Base-by-base conservation (phyloP, 2,329 filamentous ascomycete genomes). In the Ceratocystis harringtonii region DNA sequence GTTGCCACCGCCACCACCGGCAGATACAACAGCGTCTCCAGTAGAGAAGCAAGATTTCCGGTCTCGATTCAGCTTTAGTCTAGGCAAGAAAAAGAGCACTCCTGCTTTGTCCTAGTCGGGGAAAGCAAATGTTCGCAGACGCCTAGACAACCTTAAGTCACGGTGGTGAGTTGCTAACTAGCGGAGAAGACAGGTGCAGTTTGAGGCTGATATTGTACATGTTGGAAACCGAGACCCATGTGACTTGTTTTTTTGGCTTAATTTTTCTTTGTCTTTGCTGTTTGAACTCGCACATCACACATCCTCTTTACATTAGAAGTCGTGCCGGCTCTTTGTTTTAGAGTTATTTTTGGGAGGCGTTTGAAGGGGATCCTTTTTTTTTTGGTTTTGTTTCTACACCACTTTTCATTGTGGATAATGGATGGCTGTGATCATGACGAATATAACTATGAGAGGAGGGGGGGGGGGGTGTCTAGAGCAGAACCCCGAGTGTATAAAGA, bases 41-140 rank as follows among this genome's bases (percentile, higher is more conserved):
- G 58, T 60, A 7, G 65, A 64, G 19, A 65, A 52, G 43, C 60
- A 62, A 12, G 61, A 63, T 63, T 73, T 78, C 60, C 83, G 81
- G 73, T 83, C 82, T 70, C 77, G 83, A 55, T 87, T 87, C 70
- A 84, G 77, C 68, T 81, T 82, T 69, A 75, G 80, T 68, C 69
- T 88, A 32, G 83, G 85, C 3, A 77, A 81, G 71, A 89, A 88
- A 77, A 88, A 85, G 78, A 84, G 80, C 71, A 79, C 77, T 64
- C 73, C 75, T 64, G 72, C 78, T 65, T 50, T 68, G 65, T 68
- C 66, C 45, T 68, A 66, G 68, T 65, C 58, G 63, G 66, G 45
- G 10, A 52, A 58, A 25, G 64, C n/a, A 62, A 28, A 58, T 62
- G 64, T 25, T 65, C 52, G 48, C 28, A 62, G n/a, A 19, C 41